A percentile compares a stretch with the other conserved stretches of the same genome.
phyloP scores from a whole-genome alignment of 129 eudicot species.

The Scalesia atractyloides region DNA sequence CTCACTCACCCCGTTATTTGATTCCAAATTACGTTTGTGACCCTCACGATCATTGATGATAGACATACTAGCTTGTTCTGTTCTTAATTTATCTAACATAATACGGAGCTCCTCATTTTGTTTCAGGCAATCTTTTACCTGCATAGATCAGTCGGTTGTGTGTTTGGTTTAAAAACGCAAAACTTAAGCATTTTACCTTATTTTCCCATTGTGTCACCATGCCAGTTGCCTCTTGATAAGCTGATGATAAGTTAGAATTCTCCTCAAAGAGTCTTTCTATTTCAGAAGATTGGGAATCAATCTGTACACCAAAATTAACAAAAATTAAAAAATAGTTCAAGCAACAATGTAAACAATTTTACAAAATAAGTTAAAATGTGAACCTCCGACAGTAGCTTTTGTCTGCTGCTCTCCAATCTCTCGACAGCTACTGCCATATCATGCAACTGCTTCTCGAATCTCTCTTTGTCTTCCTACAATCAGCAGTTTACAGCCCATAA shows the following conservation, averaged over 20 bases:
- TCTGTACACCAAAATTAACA: slow-evolving; percentile 42
- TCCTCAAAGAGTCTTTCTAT: slow-evolving; percentile 96
- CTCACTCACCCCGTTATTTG: slow-evolving; percentile 38
- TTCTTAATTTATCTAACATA: slow-evolving; percentile 65
- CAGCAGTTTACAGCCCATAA: slow-evolving; percentile 2
- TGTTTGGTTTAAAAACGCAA: slow-evolving; percentile 11
- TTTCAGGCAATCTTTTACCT: slow-evolving; percentile 83
- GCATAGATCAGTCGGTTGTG: slow-evolving; percentile 30
- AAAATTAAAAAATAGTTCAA: slow-evolving; percentile 1
- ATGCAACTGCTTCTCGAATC: slow-evolving; percentile 82
- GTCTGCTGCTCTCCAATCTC: slow-evolving; percentile 87
- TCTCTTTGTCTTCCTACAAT: slow-evolving; percentile 88
- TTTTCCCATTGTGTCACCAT: slow-evolving; percentile 77
- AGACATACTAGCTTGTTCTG: slow-evolving; percentile 54
- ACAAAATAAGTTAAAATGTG: slow-evolving; percentile 5
- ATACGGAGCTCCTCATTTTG: slow-evolving; percentile 89
- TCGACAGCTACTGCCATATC: slow-evolving; percentile 95
- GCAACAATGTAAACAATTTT: slow-evolving; percentile 4
- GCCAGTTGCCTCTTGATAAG: slow-evolving; percentile 79
- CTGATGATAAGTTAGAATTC: slow-evolving; percentile 74
- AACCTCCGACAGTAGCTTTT: slow-evolving; percentile 89
- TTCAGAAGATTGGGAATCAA: slow-evolving; percentile 96
- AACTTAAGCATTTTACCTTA: slow-evolving; percentile 52
- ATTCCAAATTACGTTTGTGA: slow-evolving; percentile 23
- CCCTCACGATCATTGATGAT: slow-evolving; percentile 30